These are phyloP conservation scores for Sporopachydermia cereana DNA, from an alignment of 1,139 yeast genomes.

Conservation along the genomic window DNA sequence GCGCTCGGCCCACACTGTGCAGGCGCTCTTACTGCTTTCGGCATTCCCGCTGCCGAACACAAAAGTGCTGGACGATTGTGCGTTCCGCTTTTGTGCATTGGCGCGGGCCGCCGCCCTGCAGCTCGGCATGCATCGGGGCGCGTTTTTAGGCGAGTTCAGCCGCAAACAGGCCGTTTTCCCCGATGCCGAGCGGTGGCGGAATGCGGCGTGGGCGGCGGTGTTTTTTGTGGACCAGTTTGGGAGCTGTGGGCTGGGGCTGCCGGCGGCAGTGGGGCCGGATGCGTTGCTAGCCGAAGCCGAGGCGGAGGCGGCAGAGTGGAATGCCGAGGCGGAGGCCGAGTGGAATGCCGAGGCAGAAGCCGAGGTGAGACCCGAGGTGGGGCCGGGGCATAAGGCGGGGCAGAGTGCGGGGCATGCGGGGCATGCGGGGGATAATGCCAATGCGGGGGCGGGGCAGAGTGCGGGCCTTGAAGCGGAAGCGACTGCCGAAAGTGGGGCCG, in stretches of 20 bases:
- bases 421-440: too few relatives aligned
- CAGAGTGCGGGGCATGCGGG: too few relatives aligned
- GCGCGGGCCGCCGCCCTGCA: conserved; percentile 3
- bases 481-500: too few relatives aligned
- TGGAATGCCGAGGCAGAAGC: too few relatives aligned
- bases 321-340: too few relatives aligned
- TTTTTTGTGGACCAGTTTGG: conserved; percentile 4
- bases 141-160: conserved; percentile 81
- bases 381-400: too few relatives aligned
- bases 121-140: conserved; percentile 6
- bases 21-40: conserved; percentile 6
- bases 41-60: conserved; percentile 6
- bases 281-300: too few relatives aligned
- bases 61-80: conserved; percentile 33
- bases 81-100: conserved; percentile 5
- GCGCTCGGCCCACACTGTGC: conserved; percentile 2
- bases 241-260: conserved; percentile 6
- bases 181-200: conserved; percentile 1
- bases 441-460: too few relatives aligned
- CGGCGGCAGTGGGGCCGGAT: too few relatives aligned
- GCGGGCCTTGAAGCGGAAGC: too few relatives aligned
- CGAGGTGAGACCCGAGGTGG: too few relatives aligned
- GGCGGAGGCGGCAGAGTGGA: too few relatives aligned
- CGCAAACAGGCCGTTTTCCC: conserved; percentile 6
- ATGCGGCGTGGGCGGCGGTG: conserved; percentile 2